Evolutionary conservation across 208 protist genomes (phyloP).

Genomic region (Entamoeba moshkovskii): DNA sequence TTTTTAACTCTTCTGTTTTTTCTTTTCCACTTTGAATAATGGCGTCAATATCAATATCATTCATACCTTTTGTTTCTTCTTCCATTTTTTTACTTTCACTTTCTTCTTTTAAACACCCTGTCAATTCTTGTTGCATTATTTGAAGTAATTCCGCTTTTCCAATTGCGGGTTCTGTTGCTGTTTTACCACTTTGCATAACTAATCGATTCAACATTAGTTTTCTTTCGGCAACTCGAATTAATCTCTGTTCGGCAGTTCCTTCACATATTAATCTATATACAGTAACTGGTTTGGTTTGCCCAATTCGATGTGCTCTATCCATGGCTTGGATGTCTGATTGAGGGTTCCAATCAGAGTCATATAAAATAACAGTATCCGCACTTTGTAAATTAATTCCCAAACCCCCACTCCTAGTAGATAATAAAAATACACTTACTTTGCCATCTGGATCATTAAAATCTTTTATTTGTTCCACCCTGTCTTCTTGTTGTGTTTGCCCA

Average conservation of each 20-base stretch:
- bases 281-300: conserved; percentile 21
- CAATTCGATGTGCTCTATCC: conserved; percentile 52
- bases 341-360: conserved; percentile 96
- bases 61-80: neutral
- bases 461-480: conserved; percentile 19
- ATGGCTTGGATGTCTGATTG: conserved; percentile 59
- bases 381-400: conserved; percentile 87
- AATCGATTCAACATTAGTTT: conserved; percentile 13
- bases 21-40: neutral
- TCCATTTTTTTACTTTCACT: neutral
- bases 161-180: neutral
- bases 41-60: neutral
- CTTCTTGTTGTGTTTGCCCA: conserved; percentile 20
- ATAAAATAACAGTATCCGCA: conserved; percentile 96
- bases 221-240: neutral
- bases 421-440: conserved; percentile 78
- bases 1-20: neutral
- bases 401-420: conserved; percentile 82
- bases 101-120: neutral
- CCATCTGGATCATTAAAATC: conserved; percentile 41
- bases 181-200: conserved; percentile 7
- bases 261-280: conserved; percentile 5
- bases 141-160: neutral
- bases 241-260: conserved; percentile 10
- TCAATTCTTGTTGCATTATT: neutral